These are phyloP conservation scores for Vachellia pachyceras DNA, from an alignment of 306 rosid species.

Conservation along the genomic window DNA sequence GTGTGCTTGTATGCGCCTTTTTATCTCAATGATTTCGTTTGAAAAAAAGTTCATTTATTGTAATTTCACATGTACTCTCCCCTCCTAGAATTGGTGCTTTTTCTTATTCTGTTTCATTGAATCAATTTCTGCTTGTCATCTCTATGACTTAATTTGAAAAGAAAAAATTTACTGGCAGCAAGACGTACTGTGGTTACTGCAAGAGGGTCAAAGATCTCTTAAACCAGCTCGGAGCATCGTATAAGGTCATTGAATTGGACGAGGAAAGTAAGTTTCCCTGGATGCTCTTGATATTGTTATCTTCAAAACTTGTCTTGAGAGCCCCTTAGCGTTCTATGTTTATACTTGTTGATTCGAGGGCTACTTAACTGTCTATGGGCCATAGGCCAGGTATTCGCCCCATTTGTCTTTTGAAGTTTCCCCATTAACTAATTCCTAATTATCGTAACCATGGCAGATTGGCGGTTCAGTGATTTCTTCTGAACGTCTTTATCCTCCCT, in stretches of 20 bases:
- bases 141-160: slow-evolving; percentile 13
- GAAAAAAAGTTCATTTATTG: not conserved
- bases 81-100: not conserved
- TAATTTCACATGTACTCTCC: not conserved
- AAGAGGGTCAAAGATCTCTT: slow-evolving; percentile 69
- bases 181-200: slow-evolving; percentile 87
- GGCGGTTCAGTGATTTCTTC: slow-evolving; percentile 16
- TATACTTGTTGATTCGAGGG: not conserved
- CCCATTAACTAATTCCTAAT: not conserved
- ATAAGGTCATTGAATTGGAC: slow-evolving; percentile 73
- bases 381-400: not conserved
- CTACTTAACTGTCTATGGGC: not conserved
- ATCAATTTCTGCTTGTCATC: not conserved
- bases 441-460: not conserved
- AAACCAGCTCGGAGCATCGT: slow-evolving; percentile 61
- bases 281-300: not conserved
- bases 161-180: slow-evolving; percentile 53
- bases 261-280: slow-evolving; percentile 55
- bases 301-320: not conserved
- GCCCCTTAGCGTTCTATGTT: not conserved
- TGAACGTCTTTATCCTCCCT: not conserved
- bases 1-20: not conserved
- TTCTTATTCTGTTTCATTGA: slow-evolving; percentile 2
- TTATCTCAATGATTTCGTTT: not conserved
- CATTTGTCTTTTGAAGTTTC: not conserved